phyloP scores from a whole-genome alignment of 2,329 filamentous ascomycete species.

The Trichoderma atroviride region DNA sequence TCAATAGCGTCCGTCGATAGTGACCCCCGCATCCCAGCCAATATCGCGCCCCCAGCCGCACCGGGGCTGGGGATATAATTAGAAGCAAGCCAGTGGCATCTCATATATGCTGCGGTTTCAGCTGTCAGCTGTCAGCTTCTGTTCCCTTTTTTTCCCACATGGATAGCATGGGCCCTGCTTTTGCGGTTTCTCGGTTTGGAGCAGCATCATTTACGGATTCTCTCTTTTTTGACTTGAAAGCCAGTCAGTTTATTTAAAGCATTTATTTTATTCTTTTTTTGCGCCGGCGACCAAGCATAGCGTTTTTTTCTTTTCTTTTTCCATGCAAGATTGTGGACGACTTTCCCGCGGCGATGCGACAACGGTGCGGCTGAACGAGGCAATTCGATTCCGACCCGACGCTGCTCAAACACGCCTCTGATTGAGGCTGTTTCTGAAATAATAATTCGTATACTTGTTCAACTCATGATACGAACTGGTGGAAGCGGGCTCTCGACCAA shows the following conservation, averaged over 20 bases:
- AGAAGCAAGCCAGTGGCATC: neutral
- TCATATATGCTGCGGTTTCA: conserved; percentile 3
- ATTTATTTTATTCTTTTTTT: too few species aligned
- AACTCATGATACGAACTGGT: neutral
- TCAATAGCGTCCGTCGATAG: neutral
- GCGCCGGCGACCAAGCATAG: neutral
- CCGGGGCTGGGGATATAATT: conserved; percentile 17
- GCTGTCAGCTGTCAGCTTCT: conserved; percentile 14
- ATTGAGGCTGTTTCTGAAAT: neutral
- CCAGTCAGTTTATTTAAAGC: neutral
- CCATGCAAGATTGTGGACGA: neutral
- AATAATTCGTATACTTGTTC: neutral
- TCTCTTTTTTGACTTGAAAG: neutral
- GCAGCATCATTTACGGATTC: neutral
- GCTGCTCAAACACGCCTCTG: neutral
- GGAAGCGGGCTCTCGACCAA: neutral
- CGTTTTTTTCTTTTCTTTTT: neutral
- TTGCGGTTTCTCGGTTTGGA: neutral
- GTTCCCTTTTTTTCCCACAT: neutral
- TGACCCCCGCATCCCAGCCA: conserved; percentile 8
- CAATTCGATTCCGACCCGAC: conserved; percentile 6
- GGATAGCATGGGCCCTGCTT: neutral
- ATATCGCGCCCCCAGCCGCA: conserved; percentile 21
- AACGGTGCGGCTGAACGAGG: conserved; percentile 20
- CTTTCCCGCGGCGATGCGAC: conserved; percentile 18